Evolutionary conservation across 495 filamentous ascomycete species (phyloP), one percentile per base, ranked within the genome.

Genomic region (Xylaria acuta): DNA sequence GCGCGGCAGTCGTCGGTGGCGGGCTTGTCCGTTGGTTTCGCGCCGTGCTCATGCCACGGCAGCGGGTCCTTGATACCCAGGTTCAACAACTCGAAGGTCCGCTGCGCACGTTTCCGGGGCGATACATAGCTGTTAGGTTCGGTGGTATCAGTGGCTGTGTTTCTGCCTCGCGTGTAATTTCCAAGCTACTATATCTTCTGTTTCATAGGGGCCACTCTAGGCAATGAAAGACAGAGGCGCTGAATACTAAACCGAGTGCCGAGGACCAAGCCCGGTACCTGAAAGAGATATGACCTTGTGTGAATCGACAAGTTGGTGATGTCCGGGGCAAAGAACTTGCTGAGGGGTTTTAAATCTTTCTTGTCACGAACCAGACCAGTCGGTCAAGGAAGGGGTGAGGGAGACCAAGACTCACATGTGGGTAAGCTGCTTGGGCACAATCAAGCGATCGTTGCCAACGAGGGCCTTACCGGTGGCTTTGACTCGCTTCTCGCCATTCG

Each of bases 21-120:
- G 67, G 83, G 91, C 22, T 41, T 64, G 2, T 78, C 71, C 27
- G 69, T 73, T 6, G 75, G 75, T 20, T 76, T 77, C 9, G 76
- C 78, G 65, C 84, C 82, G 67, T 85, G 82, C 22, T 73, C 34
- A 6, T 80, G 64, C 87, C 87, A 88, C 3, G 87, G 87, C 9
- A 87, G 72, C 6, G 76, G 75, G 22, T 80, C 79, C 30, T 78
- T 70, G 72, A 82, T 77, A 16, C 80, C 85, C 12, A 89, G 75
- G 86, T 94, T 76, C 82, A 99, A 90, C 30, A 98, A 88, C 79
- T 96, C 91, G 72, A 97, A 90, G 16, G 96, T 99, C 14, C 90
- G 87, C 77, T 94, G 94, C 4, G 96, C 95, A 66, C 96, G 92
- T 64, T 86, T 83, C 20, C 96, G 92, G 2, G 96, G 96, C 16